Evolutionary conservation across 2,329 filamentous ascomycete genomes (phyloP), one percentile per base, ranked within the genome.

Genomic region (Monosporascus ibericus): DNA sequence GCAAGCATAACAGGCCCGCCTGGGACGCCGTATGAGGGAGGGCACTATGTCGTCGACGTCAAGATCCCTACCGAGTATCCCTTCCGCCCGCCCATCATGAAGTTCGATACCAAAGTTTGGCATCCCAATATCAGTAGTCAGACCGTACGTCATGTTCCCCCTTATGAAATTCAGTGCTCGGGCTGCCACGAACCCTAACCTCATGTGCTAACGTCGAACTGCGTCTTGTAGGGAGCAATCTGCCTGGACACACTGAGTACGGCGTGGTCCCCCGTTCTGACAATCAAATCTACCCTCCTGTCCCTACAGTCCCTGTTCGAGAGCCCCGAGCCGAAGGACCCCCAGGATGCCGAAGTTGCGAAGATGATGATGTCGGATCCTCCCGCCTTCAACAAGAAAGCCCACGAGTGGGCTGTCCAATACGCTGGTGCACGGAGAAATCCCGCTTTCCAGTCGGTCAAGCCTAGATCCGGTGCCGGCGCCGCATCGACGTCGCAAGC

Each of bases 101-200:
- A 84, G 63, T 97, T 97, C 66, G 82, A 87, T 58, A 99, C 94
- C 58, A 92, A 87, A 71, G 87, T 97, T 62, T 99, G 92, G 92
- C 94, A 99, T 70, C 94, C 94, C 36, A 99, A 99, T 67, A 84
- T 99, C 73, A 95, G 89, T 78, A 92, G 88, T 65, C 88, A 94
- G 68, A 96, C 92, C 40, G 91, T 95, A 74, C 65, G 85, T 77
- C 18, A 8, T 22, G 39, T 48, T 17, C 11, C 15, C 15, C 34
- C n/a, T 30, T 47, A 11, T 11, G 11, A 30, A 5, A 34, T 14
- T 34, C 30, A 14, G 30, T 34, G 11, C 30, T 34, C 30, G 30
- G 30, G 30, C 30, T 18, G 17, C 38, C 38, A 40, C 18, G 38
- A 40, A n/a, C 17, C 17, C 14, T 9, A 18, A 15, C 8, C 30